Evolutionary conservation across 768 basidiomycete species (phyloP), one percentile per base, ranked within the genome.

Genomic region (Macrocybe gigantea): DNA sequence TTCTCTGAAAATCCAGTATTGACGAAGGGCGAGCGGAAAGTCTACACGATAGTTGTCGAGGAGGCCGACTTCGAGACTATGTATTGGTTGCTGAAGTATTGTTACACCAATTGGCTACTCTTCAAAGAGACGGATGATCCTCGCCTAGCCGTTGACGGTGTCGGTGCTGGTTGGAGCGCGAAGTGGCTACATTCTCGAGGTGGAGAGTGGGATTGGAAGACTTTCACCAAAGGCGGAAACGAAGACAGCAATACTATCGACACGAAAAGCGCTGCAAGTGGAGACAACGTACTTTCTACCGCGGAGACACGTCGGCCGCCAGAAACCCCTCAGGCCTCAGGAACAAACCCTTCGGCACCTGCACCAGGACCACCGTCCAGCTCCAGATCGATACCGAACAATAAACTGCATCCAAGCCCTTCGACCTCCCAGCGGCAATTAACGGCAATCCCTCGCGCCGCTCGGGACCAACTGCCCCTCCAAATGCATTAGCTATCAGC

Each of bases 1-100:
- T 91, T 89, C 56, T 62, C 78, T n/a, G 87, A 88, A 63, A 81
- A 66, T 44, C 41, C 64, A 1, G 55, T 66, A 22, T 40, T 64
- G 32, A 32, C 61, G 7, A 63, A 66, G 2, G 77, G 73, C 15
- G 78, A 80, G 54, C 67, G 82, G 49, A 80, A 83, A 56, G 53
- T 80, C 0, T 77, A 80, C 58, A 83, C 78, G 1, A 64, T 89
- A 42, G 68, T 85, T n/a, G 81, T 89, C 6, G 82, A 88, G 53
- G 87, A 89, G 60, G 84, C 84, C 6, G 84, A 85, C 49, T 90
- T 83, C 52, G 76, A 80, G 49, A 88, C 86, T 0, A 74, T 88
- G 4, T 88, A 86, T 58, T 89, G 87, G 87, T 60, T 88, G 29
- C 64, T 89, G 33, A 86, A 86, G 60, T 88, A 75, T 63, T 78